Conservation (phyloP, 2,329 filamentous ascomycete genomes). For the Daldinia sp. region DNA sequence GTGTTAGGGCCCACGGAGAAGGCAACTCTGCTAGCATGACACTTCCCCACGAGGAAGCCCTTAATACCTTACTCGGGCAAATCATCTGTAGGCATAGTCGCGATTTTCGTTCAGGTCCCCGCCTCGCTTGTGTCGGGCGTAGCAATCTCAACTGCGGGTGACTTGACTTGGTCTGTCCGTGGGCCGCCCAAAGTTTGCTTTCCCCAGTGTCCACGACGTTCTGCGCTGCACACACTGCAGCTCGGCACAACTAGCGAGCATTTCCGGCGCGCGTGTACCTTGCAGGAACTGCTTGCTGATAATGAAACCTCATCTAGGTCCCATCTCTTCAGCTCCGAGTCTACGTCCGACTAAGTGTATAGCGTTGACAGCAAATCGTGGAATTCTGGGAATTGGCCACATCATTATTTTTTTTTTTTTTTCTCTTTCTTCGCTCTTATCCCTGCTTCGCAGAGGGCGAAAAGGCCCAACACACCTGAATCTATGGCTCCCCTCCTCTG, state of each 20-base stretch:
- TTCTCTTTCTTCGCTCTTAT: not conserved
- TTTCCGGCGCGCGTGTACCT: constrained; percentile 39
- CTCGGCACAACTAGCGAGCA: constrained; percentile 21
- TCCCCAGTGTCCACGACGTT: constrained; percentile 20
- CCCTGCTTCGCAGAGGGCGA: constrained; percentile 13
- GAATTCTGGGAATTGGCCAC: constrained; percentile 16
- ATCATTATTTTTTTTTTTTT: not conserved
- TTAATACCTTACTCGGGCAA: not conserved
- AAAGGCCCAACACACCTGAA: constrained; percentile 19
- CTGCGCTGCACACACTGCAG: constrained; percentile 14
- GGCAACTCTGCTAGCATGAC: not conserved
- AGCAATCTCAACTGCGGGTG: constrained; percentile 17
- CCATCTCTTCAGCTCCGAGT: constrained; percentile 7
- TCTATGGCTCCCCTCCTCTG: not conserved
- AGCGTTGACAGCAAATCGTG: constrained; percentile 17
- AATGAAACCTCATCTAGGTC: constrained; percentile 29
- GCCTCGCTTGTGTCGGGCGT: constrained; percentile 29
- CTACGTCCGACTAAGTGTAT: constrained; percentile 6
- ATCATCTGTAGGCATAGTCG: constrained; percentile 5
- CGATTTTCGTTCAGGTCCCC: constrained; percentile 5
- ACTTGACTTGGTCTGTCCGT: constrained; percentile 18
- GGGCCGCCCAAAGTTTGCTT: constrained; percentile 10
- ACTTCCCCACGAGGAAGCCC: not conserved
- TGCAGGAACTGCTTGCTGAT: constrained; percentile 34
- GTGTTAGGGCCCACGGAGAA: constrained; percentile 8